Base-by-base conservation (phyloP, 2,329 filamentous ascomycete genomes). In the Hypomyces rosellus region DNA sequence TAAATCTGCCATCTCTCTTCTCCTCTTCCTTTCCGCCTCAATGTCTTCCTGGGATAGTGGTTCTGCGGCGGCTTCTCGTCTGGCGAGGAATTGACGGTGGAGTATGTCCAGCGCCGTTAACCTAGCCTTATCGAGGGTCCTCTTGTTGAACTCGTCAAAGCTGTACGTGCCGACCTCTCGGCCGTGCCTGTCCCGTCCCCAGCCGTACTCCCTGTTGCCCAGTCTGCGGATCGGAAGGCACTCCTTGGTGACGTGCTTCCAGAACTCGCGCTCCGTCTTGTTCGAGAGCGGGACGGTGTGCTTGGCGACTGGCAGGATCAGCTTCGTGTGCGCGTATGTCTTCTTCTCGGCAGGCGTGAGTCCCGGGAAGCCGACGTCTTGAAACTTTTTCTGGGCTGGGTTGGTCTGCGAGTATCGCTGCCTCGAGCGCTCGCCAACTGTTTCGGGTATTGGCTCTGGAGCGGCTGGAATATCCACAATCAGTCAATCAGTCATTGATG, bases 241-340 rank as follows among this genome's bases (percentile, higher is more conserved):
- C 44, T 75, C 70, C 56, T 81, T 79, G 61, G 72, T 73, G 54
- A 80, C 69, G 43, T 70, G 67, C 64, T 78, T 78, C 79, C 79
- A 83, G 61, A 78, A 74, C 58, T 82, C 78, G 59, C 75, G 74
- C 60, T 80, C 74, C 22, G 74, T 65, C 63, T 80, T 80, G 63
- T 70, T 65, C 54, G 65, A 68, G 34, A 69, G 62, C 40, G 60
- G 54, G 4, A 73, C 57, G 11, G 58, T 59, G 45, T 62, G 65
- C 52, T 68, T 62, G 41, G 66, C 67, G 36, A 71, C 68, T 42
- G 69, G 69, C 40, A 67, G 67, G 38, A 78, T 67, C 51, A 77
- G 71, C 55, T 73, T 68, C 15, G 71, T 61, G 63, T 75, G 72
- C 36, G 71, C 61, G 67, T 74, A 80, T 18, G 70, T 71, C 57